These are phyloP conservation scores for Thelonectria olida DNA, from an alignment of 2,329 filamentous ascomycete species.

Conservation along the genomic window DNA sequence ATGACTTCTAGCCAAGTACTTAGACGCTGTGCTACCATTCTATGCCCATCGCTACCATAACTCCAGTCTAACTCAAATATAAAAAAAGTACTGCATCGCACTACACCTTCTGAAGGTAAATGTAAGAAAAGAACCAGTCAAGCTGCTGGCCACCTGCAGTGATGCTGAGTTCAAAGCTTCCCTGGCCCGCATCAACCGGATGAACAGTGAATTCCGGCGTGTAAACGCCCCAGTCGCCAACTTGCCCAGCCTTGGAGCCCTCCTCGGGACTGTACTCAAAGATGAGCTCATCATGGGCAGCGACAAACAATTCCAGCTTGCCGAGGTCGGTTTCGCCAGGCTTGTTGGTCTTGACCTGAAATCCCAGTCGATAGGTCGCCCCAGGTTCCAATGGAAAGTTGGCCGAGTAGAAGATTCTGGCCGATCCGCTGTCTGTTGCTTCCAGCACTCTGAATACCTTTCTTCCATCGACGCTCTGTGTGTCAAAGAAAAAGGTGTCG, in stretches of 20 bases:
- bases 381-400: neutral
- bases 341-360: neutral
- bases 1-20: no score
- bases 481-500: neutral
- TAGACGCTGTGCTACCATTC: no score
- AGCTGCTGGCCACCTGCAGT: neutral
- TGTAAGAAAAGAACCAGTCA: neutral
- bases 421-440: neutral
- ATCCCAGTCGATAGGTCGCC: neutral
- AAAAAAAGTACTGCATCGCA: neutral
- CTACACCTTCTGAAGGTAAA: neutral
- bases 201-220: neutral
- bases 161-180: neutral
- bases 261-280: neutral
- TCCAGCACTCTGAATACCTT: neutral
- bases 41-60: no score
- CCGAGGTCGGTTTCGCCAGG: neutral
- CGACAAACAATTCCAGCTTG: neutral
- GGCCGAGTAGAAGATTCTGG: neutral
- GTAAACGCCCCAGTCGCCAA: neutral
- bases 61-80: no score
- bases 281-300: neutral
- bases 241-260: neutral
- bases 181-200: neutral
- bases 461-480: neutral